Conservation (phyloP, 768 basidiomycete genomes). For the Boletus bicolor region DNA sequence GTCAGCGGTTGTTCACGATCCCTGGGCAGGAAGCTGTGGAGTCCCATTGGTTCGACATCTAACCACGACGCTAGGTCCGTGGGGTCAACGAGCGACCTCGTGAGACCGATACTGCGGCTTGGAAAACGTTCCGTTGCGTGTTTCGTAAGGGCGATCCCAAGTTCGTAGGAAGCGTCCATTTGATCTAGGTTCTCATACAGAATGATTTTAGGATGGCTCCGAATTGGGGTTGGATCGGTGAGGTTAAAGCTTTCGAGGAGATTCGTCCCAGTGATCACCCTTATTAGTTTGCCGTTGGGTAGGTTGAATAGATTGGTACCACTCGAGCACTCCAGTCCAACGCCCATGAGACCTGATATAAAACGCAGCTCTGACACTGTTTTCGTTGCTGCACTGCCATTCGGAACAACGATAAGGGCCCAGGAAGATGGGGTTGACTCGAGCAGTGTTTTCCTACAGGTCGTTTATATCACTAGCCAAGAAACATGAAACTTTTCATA, state of each 20-base stretch:
- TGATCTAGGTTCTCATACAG: conserved; percentile 85
- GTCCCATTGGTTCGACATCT: conserved; percentile 54
- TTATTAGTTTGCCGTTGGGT: conserved; percentile 45
- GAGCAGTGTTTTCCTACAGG: conserved; percentile 52
- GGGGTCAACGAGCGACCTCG: conserved; percentile 77
- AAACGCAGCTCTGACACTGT: conserved; percentile 50
- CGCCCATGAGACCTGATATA: conserved; percentile 35
- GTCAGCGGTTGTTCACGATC: conserved; percentile 80
- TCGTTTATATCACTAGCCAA: conserved; percentile 12
- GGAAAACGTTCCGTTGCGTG: conserved; percentile 57
- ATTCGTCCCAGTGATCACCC: conserved; percentile 52
- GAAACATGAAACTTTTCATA: conserved; percentile 36
- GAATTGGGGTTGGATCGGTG: conserved; percentile 22
- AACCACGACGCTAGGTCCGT: conserved; percentile 83
- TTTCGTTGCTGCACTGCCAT: conserved; percentile 53
- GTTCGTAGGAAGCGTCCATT: conserved; percentile 77
- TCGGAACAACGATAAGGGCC: conserved; percentile 63
- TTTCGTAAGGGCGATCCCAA: conserved; percentile 70
- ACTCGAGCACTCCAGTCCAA: conserved; percentile 37
- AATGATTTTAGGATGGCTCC: conserved; percentile 55
- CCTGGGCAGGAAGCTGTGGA: conserved; percentile 76
- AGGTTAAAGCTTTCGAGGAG: conserved; percentile 45
- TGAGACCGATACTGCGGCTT: conserved; percentile 74
- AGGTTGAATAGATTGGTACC: conserved; percentile 32
- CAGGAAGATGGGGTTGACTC: conserved; percentile 44